Evolutionary conservation across 179 eudicot species (phyloP), one percentile per base, ranked within the genome.

Genomic region (Pouteria campechiana): DNA sequence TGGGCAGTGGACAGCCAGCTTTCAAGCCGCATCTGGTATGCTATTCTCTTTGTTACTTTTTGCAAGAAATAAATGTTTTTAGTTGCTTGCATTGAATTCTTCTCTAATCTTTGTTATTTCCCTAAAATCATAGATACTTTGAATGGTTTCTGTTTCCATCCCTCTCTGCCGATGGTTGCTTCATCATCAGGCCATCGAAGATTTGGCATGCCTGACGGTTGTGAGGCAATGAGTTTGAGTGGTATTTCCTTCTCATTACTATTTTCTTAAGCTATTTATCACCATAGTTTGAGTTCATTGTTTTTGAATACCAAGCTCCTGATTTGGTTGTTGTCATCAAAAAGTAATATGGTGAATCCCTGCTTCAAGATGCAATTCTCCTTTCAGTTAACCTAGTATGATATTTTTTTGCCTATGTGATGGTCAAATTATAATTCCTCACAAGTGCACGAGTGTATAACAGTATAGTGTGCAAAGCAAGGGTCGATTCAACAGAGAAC

Each of bases 101-200:
- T 18, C 7, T 13, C 1, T 17, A 18, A 14, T 24, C 40, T n/a
- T n/a, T 12, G 11, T 27, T 17, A 29, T 21, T n/a, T 35, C 60
- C 11, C 9, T 63, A 37, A 29, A 20, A 28, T 7, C 61, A 11
- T 79, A 92, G 99, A 92, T 63, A 92, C 96, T 13, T 77, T 92
- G 16, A 92, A 70, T 68, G 85, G 96, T 15, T 74, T 92, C 47
- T 46, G 79, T 27, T 92, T 87, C 68, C 96, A 92, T 62, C 98
- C 99, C 13, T 92, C 35, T 58, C 70, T 87, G 20, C 83, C 99
- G 33, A 83, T 92, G 99, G 96, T 83, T 3, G 93, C 76, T 44
- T 55, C 93, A 48, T 73, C 99, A 41, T 92, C 99, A 25, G 99
- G 99, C 25, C 99, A 92, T 60, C 68, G 99, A 35, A 79, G 99